Evolutionary conservation across 352 stramenopile species (phyloP).

Genomic region (Pythium rhizo-oryzae): DNA sequence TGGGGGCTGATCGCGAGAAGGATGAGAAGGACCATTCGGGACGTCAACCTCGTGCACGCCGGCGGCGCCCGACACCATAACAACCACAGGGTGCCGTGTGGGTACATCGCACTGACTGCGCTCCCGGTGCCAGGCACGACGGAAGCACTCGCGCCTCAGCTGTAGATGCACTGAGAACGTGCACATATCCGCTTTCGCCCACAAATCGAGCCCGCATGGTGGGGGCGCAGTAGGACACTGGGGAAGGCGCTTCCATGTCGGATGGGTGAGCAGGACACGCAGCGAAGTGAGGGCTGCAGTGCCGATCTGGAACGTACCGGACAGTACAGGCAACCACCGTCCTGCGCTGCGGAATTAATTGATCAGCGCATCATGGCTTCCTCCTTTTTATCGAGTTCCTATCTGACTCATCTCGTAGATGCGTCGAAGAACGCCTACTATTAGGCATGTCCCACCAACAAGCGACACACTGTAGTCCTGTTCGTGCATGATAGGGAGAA

Average conservation of each 20-base stretch:
- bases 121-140: background rate
- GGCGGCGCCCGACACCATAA: background rate
- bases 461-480: too few species aligned
- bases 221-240: background rate
- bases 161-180: too few species aligned
- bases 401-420: background rate
- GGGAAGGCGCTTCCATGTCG: background rate
- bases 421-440: background rate
- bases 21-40: too few species aligned
- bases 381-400: background rate
- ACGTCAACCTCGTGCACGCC: too few species aligned
- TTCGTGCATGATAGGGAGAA: too few species aligned
- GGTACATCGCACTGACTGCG: background rate
- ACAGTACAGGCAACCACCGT: background rate
- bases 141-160: too few species aligned
- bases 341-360: background rate
- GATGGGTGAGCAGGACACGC: background rate
- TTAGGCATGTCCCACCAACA: background rate
- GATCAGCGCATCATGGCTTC: constrained; percentile 18
- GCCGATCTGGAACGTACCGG: too few species aligned
- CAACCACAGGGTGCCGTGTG: background rate
- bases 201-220: background rate
- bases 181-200: too few species aligned
- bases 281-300: too few species aligned
- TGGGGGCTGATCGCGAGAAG: constrained; percentile 4